phyloP scores from a whole-genome alignment of 768 basidiomycete species.

The Mycena galericulata region DNA sequence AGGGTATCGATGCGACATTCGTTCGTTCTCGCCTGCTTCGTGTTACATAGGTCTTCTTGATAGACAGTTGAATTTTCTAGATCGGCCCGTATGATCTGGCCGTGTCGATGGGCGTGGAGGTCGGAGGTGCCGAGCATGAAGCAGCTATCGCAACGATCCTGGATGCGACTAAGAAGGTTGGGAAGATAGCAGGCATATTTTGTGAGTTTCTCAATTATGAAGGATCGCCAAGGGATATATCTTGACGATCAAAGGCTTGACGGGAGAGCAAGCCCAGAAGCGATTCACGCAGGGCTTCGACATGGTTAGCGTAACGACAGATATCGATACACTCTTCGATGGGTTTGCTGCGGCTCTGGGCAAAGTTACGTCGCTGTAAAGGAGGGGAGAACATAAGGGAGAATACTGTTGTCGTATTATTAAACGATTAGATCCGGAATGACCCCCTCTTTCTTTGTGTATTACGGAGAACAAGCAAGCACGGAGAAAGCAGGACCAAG shows the following conservation, averaged over 20 bases:
- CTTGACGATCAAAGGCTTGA: neutral
- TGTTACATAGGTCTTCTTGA: too few species aligned
- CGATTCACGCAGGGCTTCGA: neutral
- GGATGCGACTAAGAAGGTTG: constrained; percentile 21
- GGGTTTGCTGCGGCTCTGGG: neutral
- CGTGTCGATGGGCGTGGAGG: constrained; percentile 35
- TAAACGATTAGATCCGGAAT: too few species aligned
- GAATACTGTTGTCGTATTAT: too few species aligned
- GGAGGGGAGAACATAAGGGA: too few species aligned
- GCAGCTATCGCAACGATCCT: constrained; percentile 35
- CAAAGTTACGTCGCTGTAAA: too few species aligned
- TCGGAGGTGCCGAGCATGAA: constrained; percentile 34
- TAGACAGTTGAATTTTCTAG: neutral
- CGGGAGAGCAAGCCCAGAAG: neutral
- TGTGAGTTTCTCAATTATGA: constrained; percentile 11
- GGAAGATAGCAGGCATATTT: constrained; percentile 36
- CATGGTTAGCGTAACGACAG: neutral
- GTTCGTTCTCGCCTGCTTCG: constrained; percentile 14
- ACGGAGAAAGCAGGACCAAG: too few species aligned
- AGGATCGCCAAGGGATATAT: neutral
- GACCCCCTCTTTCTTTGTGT: too few species aligned
- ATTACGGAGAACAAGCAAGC: too few species aligned
- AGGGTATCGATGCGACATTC: constrained; percentile 35
- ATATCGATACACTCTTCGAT: neutral
- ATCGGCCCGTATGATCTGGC: constrained; percentile 38